Evolutionary conservation across 1,284 basidiomycete species (phyloP), one percentile per base, ranked within the genome.

Genomic region (Cystobasidium sp.): DNA sequence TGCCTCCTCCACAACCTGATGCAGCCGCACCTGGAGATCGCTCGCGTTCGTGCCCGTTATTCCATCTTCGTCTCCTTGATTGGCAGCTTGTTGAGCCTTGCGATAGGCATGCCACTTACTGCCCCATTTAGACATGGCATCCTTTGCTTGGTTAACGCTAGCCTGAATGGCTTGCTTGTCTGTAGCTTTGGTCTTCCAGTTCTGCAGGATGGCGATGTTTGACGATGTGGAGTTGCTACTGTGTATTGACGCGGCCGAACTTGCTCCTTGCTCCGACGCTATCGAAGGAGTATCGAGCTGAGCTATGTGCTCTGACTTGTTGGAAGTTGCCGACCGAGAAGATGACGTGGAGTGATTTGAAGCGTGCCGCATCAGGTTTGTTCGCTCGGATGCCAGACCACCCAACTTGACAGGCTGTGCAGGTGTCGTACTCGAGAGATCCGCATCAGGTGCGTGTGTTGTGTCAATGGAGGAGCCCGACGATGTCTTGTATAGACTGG

Each of bases 41-140:
- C 31, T 41, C 2, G 37, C 18, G 12, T 22, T 14, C 10, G 56
- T n/a, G 6, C 0, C 16, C 9, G 39, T n/a, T 41, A 31, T 2
- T 31, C 0, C 56, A 53, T 39, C 41, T 49, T 41, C 39, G 24
- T 22, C 9, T 41, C 3, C 56, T 7, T 67, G 56, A 37, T 20
- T 14, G 14, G 65, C 44, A 18, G 70, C 61, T 44, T 55, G 18
- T 24, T 52, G 77, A 12, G 69, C 75, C 61, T 77, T 78, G 8
- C 81, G 76, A 65, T 84, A 83, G 7, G 82, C 82, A 6, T 82
- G 81, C 80, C 83, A 94, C 77, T 88, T 91, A 20, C 88, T 89
- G 22, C 92, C 89, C 92, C 92, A 94, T 81, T 94, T 94, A 69
- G 89, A 88, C 85, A 94, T 89, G 14, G 89, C 86, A 81, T 94